A percentile compares a stretch with the other conserved stretches of the same genome.
Evolutionary conservation across 148 eudicot genomes (phyloP).

Genomic region (Cornus kousa): DNA sequence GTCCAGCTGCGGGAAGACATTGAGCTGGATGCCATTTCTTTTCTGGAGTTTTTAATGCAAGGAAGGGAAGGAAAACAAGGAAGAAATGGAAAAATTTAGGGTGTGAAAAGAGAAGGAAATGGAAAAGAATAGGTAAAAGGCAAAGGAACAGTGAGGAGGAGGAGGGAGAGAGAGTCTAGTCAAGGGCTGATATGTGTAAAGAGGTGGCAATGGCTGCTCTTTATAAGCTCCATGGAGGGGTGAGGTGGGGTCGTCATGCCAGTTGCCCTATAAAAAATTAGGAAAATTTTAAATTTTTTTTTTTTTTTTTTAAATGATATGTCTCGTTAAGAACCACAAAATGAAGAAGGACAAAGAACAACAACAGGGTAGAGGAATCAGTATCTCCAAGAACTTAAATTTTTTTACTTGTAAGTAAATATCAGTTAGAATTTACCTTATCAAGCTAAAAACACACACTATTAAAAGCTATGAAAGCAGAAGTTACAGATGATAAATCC

Average conservation of each 20-base stretch:
- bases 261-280: constrained; percentile 37
- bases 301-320: too few relatives aligned
- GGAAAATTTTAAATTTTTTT: constrained; percentile 16
- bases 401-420: not conserved
- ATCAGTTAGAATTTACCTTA: constrained; percentile 15
- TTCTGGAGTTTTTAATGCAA: not conserved
- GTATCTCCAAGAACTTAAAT: constrained; percentile 12
- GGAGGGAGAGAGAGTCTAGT: constrained; percentile 1
- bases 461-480: not conserved
- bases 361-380: constrained; percentile 31
- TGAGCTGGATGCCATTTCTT: constrained; percentile 36
- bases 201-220: constrained; percentile 36
- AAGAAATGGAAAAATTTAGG: not conserved
- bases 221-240: constrained; percentile 54
- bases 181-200: constrained; percentile 39
- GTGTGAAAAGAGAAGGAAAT: not conserved
- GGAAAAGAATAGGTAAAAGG: not conserved
- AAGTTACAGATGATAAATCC: not conserved
- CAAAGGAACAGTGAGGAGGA: not conserved
- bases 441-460: constrained; percentile 7
- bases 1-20: constrained; percentile 51
- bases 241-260: constrained; percentile 60
- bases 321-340: constrained; percentile 42
- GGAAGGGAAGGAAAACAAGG: not conserved
- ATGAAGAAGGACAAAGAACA: constrained; percentile 16